Conservation (phyloP, 495 filamentous ascomycete genomes). For the Penicillium egyptiacum region DNA sequence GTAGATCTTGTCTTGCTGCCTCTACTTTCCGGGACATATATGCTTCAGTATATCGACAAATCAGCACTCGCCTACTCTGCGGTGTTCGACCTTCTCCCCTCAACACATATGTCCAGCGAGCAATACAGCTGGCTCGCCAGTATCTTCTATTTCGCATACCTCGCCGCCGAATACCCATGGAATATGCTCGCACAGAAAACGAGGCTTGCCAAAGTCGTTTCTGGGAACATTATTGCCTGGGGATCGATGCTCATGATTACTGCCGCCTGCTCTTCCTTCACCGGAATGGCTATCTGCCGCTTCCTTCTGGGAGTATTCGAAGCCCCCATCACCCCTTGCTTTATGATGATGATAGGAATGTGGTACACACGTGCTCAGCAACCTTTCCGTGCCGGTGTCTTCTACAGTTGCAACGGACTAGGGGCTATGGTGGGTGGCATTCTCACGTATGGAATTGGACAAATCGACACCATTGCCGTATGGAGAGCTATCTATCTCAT, state of each 20-base stretch:
- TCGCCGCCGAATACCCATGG: constrained; percentile 39
- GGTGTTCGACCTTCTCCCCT: constrained; percentile 36
- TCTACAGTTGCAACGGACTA: constrained; percentile 48
- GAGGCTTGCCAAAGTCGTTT: constrained; percentile 21
- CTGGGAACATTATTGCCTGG: constrained; percentile 33
- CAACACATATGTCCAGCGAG: constrained; percentile 33
- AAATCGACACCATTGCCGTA: constrained; percentile 43
- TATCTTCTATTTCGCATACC: constrained; percentile 57
- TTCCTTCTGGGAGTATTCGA: constrained; percentile 44
- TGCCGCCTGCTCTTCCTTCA: constrained; percentile 34
- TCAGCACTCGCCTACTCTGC: constrained; percentile 38
- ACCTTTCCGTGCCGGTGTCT: constrained; percentile 38
- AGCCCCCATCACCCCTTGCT: constrained; percentile 44
- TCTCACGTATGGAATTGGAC: constrained; percentile 52
- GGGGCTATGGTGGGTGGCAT: constrained; percentile 49
- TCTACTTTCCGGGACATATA: constrained; percentile 52
- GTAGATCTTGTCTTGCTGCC: constrained; percentile 51
- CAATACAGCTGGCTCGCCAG: constrained; percentile 54
- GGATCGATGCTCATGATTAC: constrained; percentile 43
- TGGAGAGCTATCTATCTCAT: constrained; percentile 46
- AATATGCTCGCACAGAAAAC: constrained; percentile 28
- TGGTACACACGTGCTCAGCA: constrained; percentile 34
- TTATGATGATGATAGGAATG: constrained; percentile 40
- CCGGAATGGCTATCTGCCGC: constrained; percentile 40
- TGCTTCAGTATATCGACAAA: constrained; percentile 43